Percentiles rank a stretch among this genome's conserved stretches.
Conservation (phyloP, 176 grass and related monocot genomes). For the Raddia distichophylla region DNA sequence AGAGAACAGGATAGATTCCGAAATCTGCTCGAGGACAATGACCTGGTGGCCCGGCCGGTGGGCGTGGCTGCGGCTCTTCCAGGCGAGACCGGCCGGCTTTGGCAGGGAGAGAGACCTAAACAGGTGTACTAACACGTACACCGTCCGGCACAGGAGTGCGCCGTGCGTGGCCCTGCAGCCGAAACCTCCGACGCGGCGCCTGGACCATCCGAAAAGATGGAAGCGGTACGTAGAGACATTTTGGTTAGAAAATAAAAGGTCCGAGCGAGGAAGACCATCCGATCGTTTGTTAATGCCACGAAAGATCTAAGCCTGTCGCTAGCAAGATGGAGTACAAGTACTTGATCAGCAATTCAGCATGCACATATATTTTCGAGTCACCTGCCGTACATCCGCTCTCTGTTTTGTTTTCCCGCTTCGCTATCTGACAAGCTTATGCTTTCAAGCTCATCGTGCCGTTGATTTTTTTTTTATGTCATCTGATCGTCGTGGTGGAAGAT, state of each 20-base stretch:
- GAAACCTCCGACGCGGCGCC: neutral
- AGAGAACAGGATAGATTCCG: slow-evolving; percentile 23
- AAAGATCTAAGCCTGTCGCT: neutral
- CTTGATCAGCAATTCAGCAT: neutral
- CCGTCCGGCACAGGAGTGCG: neutral
- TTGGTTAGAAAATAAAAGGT: neutral
- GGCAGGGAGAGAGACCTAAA: neutral
- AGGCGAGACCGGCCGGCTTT: slow-evolving; percentile 13
- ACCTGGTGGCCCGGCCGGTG: slow-evolving; percentile 11
- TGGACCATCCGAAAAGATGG: slow-evolving; percentile 27
- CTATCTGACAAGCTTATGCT: no score
- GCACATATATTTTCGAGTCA: neutral
- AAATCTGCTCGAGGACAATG: slow-evolving; percentile 20
- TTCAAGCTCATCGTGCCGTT: no score
- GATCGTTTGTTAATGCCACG: neutral
- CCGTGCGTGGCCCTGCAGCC: neutral
- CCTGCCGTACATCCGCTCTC: neutral
- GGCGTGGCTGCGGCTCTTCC: neutral
- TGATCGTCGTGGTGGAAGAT: no score
- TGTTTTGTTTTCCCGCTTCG: neutral
- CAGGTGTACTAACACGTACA: slow-evolving; percentile 20
- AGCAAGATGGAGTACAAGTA: neutral
- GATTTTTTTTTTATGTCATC: no score
- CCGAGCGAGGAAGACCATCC: neutral
- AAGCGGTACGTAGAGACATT: neutral